These are phyloP conservation scores for Pythium chondricola DNA, from an alignment of 352 stramenopile genomes.

Conservation along the genomic window DNA sequence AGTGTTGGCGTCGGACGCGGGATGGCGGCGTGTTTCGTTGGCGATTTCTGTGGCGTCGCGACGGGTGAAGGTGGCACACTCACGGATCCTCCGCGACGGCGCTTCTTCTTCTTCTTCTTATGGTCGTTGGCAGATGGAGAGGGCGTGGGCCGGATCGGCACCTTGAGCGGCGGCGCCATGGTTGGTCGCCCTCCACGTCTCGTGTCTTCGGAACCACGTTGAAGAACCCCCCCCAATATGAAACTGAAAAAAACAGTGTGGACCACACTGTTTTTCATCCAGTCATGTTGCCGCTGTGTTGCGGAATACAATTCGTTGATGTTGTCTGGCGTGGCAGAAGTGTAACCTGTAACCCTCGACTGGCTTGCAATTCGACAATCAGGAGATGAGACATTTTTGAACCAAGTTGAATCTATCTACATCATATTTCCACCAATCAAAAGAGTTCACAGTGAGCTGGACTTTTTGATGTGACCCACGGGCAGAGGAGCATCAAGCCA, in stretches of 20 bases:
- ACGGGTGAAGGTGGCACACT: slow-evolving; percentile 4
- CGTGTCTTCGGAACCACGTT: background rate
- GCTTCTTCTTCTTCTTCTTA: slow-evolving; percentile 21
- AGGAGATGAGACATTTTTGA: no score
- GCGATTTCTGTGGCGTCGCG: background rate
- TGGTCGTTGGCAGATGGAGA: slow-evolving; percentile 2
- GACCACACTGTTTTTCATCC: background rate
- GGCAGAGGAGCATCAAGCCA: no score
- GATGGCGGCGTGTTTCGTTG: no score
- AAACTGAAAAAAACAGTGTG: background rate
- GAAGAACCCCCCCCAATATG: slow-evolving; percentile 1
- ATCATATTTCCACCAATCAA: no score
- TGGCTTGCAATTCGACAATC: no score
- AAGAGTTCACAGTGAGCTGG: no score
- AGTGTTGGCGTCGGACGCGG: no score
- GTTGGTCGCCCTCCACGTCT: background rate
- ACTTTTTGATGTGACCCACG: no score
- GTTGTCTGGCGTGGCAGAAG: no score
- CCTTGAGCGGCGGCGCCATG: background rate
- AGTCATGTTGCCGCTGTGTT: background rate
- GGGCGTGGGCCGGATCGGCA: background rate
- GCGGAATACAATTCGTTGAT: no score
- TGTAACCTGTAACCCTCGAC: no score
- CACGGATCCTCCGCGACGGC: slow-evolving; percentile 6
- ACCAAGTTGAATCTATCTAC: no score